Percentiles rank a stretch among this genome's conserved stretches.
phyloP scores from a whole-genome alignment of 345 rosid genomes.

The Gossypium stocksii region DNA sequence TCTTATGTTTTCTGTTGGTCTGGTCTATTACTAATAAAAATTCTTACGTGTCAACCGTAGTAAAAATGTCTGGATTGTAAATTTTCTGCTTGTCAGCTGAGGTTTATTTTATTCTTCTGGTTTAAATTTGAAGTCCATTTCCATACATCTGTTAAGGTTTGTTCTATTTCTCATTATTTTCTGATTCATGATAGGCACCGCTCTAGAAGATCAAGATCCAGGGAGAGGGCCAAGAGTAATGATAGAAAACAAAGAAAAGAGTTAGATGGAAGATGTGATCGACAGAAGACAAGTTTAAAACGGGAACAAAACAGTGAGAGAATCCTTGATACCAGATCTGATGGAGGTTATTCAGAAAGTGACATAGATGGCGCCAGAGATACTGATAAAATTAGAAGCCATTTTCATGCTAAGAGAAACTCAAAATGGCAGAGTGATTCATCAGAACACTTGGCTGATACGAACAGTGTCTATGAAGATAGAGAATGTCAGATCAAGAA shows the following conservation, averaged over 20 bases:
- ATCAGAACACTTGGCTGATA: conserved; percentile 31
- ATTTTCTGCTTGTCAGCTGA: neutral
- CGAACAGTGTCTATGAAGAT: conserved; percentile 22
- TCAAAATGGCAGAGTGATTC: conserved; percentile 22
- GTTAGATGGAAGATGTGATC: conserved; percentile 1
- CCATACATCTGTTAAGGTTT: neutral
- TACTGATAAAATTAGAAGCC: conserved; percentile 21
- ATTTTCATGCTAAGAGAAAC: conserved; percentile 6
- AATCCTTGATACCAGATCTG: conserved; percentile 27
- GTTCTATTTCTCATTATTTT: conserved; percentile 4
- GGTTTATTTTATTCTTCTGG: neutral
- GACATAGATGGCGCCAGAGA: conserved; percentile 23
- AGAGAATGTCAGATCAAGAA: conserved; percentile 1
- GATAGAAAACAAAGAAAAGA: conserved; percentile 12
- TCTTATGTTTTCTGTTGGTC: conserved; percentile 8
- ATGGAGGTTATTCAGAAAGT: conserved; percentile 29
- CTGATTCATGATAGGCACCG: conserved; percentile 34
- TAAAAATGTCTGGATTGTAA: neutral
- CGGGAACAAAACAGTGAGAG: conserved; percentile 23
- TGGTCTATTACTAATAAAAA: neutral
- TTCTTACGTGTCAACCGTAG: neutral
- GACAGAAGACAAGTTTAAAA: conserved; percentile 16
- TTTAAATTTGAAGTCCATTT: neutral
- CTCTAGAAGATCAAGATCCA: conserved; percentile 48
- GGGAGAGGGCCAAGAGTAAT: conserved; percentile 25